phyloP scores from a whole-genome alignment of 2,329 filamentous ascomycete species.

The Pestalotiopsis sp. region DNA sequence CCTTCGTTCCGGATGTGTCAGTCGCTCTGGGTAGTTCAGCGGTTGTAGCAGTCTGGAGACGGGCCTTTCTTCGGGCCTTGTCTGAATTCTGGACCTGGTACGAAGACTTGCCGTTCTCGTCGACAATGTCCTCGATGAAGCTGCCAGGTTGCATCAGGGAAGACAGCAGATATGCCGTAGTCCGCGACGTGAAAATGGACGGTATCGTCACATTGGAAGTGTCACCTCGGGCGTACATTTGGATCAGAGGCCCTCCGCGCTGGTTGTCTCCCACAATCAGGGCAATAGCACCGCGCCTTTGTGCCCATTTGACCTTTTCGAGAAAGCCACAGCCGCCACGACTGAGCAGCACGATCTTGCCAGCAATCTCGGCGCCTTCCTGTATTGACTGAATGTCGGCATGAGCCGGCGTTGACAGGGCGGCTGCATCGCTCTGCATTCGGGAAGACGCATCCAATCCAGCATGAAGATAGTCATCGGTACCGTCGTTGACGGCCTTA shows the following conservation, averaged over 20 bases:
- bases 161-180: constrained; percentile 89
- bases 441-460: constrained; percentile 32
- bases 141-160: constrained; percentile 77
- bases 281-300: constrained; percentile 83
- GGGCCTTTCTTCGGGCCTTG: constrained; percentile 37
- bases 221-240: constrained; percentile 98
- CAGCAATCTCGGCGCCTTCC: constrained; percentile 87
- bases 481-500: constrained; percentile 66
- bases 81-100: constrained; percentile 55
- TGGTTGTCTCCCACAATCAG: constrained; percentile 94
- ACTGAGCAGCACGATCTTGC: constrained; percentile 89
- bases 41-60: constrained; percentile 30
- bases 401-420: constrained; percentile 52
- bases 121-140: constrained; percentile 60
- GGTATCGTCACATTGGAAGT: constrained; percentile 95
- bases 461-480: constrained; percentile 80
- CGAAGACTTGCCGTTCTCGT: constrained; percentile 60
- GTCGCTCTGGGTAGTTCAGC: constrained; percentile 27
- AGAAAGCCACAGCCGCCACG: constrained; percentile 94
- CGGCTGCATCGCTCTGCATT: constrained; percentile 35
- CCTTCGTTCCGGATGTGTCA: constrained; percentile 25
- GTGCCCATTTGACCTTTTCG: constrained; percentile 97
- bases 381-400: constrained; percentile 91
- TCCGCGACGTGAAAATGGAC: constrained; percentile 91
- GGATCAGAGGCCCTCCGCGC: constrained; percentile 84